Evolutionary conservation across 345 rosid genomes (phyloP).

Genomic region (Chamaenerion angustifolium): DNA sequence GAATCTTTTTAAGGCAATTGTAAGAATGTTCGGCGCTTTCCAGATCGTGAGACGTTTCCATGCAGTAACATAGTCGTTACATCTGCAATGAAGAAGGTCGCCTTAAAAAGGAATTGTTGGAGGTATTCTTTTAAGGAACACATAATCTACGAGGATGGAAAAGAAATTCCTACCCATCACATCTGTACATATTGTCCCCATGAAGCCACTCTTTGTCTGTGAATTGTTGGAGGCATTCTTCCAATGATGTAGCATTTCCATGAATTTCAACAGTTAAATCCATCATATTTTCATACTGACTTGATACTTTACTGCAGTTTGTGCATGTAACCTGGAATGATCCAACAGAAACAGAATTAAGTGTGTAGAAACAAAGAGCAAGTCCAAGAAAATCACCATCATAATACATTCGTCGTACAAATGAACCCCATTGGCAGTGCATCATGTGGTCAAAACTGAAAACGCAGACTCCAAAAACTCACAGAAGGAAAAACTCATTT

Average conservation of each 20-base stretch:
- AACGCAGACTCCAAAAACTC: no score
- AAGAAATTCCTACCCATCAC: constrained; percentile 65
- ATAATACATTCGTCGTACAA: no score
- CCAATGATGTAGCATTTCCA: constrained; percentile 81
- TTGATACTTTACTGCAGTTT: constrained; percentile 56
- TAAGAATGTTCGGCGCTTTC: constrained; percentile 75
- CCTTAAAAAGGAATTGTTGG: background rate
- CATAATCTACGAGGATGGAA: background rate
- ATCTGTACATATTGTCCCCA: constrained; percentile 94
- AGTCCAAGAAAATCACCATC: constrained; percentile 1
- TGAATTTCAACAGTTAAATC: constrained; percentile 92
- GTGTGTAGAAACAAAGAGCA: background rate
- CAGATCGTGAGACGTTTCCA: constrained; percentile 76
- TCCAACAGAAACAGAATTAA: background rate
- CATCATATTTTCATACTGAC: constrained; percentile 95
- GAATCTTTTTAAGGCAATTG: constrained; percentile 71
- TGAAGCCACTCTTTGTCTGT: constrained; percentile 79
- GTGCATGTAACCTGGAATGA: constrained; percentile 58
- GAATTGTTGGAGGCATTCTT: constrained; percentile 89
- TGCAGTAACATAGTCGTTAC: constrained; percentile 68
- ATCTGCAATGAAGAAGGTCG: constrained; percentile 10
- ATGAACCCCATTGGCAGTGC: no score
- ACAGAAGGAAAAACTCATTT: no score
- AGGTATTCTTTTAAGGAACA: no score
- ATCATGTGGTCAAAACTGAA: no score